These are phyloP conservation scores for Exophiala aquamarina DNA, from an alignment of 2,329 filamentous ascomycete genomes.

Conservation along the genomic window DNA sequence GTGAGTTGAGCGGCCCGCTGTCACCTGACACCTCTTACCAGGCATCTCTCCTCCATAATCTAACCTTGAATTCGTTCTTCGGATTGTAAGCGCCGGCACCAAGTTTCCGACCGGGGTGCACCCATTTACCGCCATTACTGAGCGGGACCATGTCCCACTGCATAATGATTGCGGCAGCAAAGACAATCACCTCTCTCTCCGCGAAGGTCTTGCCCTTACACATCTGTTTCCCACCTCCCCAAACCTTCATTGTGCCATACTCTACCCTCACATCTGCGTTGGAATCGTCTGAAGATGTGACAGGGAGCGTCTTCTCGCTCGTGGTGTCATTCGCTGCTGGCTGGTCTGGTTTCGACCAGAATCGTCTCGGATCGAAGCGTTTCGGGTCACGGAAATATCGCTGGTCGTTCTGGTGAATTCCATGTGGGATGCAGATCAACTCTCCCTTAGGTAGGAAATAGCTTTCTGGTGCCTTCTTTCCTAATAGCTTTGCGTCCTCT, in stretches of 20 bases:
- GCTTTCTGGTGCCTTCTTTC: conserved; percentile 32
- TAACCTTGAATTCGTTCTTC: conserved; percentile 53
- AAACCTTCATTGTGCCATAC: conserved; percentile 47
- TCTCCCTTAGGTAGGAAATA: conserved; percentile 45
- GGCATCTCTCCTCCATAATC: conserved; percentile 45
- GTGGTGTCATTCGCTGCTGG: conserved; percentile 35
- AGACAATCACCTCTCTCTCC: conserved; percentile 50
- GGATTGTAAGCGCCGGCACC: conserved; percentile 54
- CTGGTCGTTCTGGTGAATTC: conserved; percentile 44
- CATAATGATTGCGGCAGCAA: conserved; percentile 53
- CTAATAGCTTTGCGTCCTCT: conserved; percentile 37
- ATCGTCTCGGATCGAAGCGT: conserved; percentile 46
- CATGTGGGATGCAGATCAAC: conserved; percentile 45
- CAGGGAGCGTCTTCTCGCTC: conserved; percentile 30
- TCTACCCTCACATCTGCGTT: conserved; percentile 32
- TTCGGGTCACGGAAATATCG: conserved; percentile 35
- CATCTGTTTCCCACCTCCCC: conserved; percentile 49
- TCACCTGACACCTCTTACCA: too few species aligned
- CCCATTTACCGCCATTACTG: conserved; percentile 44
- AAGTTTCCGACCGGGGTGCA: conserved; percentile 50
- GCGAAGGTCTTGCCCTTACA: conserved; percentile 54
- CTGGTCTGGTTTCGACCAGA: conserved; percentile 41
- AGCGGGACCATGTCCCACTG: conserved; percentile 58
- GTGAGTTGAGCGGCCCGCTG: too few species aligned
- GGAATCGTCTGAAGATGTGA: conserved; percentile 3